phyloP scores from a whole-genome alignment of 2,329 filamentous ascomycete genomes.

The Fusarium cyanostomum region DNA sequence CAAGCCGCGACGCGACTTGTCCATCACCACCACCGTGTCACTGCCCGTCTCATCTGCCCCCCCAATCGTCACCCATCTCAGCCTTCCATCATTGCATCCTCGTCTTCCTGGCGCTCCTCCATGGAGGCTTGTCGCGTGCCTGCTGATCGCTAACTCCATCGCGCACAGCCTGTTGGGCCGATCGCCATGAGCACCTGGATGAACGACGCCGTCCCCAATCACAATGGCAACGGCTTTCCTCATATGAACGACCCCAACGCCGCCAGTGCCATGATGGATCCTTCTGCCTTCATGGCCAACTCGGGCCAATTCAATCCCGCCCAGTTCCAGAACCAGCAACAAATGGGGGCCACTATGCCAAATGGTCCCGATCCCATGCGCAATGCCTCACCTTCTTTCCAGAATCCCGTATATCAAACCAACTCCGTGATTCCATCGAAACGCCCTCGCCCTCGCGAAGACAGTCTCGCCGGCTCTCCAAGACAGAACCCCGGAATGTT shows the following conservation, averaged over 20 bases:
- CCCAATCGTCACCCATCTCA: conserved; percentile 51
- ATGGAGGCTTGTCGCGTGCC: conserved; percentile 53
- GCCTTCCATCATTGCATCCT: conserved; percentile 43
- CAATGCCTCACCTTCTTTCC: conserved; percentile 81
- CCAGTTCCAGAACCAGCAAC: conserved; percentile 64
- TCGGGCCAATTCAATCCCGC: conserved; percentile 68
- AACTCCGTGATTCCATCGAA: conserved; percentile 91
- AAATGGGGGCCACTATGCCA: conserved; percentile 71
- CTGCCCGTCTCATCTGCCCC: conserved; percentile 56
- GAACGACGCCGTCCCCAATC: conserved; percentile 75
- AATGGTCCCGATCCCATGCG: conserved; percentile 84
- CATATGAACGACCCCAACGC: conserved; percentile 70
- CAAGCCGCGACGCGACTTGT: conserved; percentile 56
- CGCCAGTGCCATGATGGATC: conserved; percentile 70
- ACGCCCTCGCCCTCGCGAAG: conserved; percentile 81
- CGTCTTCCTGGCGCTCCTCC: conserved; percentile 48
- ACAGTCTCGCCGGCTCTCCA: conserved; percentile 85
- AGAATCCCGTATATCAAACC: conserved; percentile 82
- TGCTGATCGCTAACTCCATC: conserved; percentile 57
- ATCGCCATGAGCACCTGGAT: conserved; percentile 77
- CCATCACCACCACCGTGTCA: conserved; percentile 58
- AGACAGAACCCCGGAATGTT: conserved; percentile 77
- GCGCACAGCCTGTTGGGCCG: conserved; percentile 55
- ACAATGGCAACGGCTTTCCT: conserved; percentile 75
- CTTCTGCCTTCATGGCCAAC: conserved; percentile 70